phyloP scores from a whole-genome alignment of 1,284 basidiomycete species.

The Amylostereum chailletii region DNA sequence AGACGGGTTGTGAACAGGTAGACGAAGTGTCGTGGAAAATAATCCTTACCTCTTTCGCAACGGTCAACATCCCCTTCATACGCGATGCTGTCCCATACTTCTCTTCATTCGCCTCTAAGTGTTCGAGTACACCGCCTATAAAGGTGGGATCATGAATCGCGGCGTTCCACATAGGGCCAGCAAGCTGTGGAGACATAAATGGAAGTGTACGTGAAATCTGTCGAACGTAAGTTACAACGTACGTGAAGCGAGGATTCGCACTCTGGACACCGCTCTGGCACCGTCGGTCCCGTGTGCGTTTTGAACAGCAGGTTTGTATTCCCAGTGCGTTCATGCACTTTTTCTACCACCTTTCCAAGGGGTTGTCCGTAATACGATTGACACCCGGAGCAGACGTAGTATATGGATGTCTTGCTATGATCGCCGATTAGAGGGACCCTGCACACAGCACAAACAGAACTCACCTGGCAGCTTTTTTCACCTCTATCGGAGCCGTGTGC shows the following conservation, averaged over 20 bases:
- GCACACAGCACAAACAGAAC: constrained; percentile 14
- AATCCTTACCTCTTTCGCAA: constrained; percentile 72
- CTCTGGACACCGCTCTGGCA: constrained; percentile 66
- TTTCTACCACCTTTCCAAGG: constrained; percentile 62
- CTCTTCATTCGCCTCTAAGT: constrained; percentile 53
- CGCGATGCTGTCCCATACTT: constrained; percentile 75
- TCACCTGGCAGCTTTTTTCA: constrained; percentile 77
- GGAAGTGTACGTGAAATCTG: constrained; percentile 1
- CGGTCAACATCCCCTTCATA: constrained; percentile 93
- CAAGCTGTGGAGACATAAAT: constrained; percentile 39
- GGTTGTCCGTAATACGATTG: constrained; percentile 76
- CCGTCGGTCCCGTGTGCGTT: constrained; percentile 65
- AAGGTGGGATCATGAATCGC: constrained; percentile 79
- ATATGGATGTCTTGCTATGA: constrained; percentile 70
- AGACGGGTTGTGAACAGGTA: neutral
- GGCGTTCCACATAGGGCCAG: constrained; percentile 96
- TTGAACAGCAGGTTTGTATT: constrained; percentile 59
- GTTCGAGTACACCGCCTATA: constrained; percentile 65
- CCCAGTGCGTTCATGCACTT: constrained; percentile 42
- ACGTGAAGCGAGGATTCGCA: constrained; percentile 77
- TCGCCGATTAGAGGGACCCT: constrained; percentile 3
- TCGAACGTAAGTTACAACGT: constrained; percentile 16
- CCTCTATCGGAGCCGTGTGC: constrained; percentile 70
- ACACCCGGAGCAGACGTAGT: constrained; percentile 79
- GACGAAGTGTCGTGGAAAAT: too few relatives aligned